Evolutionary conservation across 108 stramenopile genomes (phyloP), one percentile per base, ranked within the genome.

Genomic region (Schizochytrium sp.): DNA sequence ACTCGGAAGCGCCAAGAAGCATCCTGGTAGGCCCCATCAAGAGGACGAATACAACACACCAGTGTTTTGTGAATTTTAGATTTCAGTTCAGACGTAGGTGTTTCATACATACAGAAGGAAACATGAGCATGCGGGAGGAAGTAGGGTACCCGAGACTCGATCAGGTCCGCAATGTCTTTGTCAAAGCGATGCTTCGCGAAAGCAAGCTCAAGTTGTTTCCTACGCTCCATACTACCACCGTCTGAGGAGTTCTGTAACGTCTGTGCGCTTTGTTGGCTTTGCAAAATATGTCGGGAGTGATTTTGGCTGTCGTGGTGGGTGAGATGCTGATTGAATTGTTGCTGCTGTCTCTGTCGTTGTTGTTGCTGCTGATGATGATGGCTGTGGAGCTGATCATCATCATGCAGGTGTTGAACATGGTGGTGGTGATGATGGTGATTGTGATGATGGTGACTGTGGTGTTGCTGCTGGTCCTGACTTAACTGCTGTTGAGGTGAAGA

Each of bases 151-250:
- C 53, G 47, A 13, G 50, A 47, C 13, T 47, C 10, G 3, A 83
- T 83, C 28, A 83, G 53, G 47, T 83, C 76, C 5, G 76, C 76
- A 13, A 83, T 28, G 76, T 83, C 76, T 55, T 55, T 83, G 47
- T 83, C 76, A 10, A 83, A 49, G 76, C 76, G 76, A 42, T 83
- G 76, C 76, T 55, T 49, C 50, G 76, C 47, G 2, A 83, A 83
- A 10, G n/a, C 55, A 10, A 28, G 50, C 1, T 83, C 50, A 53
- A 83, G 53, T 8, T 55, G 50, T 5, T 13, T 55, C 28, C 19
- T 28, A 15, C 72, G 15, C 72, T 13, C 72, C 59, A n/a, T 17
- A 17, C 59, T n/a, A 17, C 59, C n/a, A 17, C 59, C 19, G 17
- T 60, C 59, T 60, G 17, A 17, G 19, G 17, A 17, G 59, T n/a